Conservation (phyloP, 1,139 yeast species). For the Wickerhamomyces sp. region DNA sequence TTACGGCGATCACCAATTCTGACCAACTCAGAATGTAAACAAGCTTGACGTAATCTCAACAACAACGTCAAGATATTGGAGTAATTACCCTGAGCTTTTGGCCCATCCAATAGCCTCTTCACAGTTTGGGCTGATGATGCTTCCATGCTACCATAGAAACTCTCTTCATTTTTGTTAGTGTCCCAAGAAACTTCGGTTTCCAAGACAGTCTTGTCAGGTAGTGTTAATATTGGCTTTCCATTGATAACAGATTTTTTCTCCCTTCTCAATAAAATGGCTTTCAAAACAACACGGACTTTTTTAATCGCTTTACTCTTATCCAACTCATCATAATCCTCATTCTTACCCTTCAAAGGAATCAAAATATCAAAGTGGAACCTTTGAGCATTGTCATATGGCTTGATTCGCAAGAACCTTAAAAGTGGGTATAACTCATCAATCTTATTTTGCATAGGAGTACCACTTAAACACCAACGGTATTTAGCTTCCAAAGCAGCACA, state of each 20-base stretch:
- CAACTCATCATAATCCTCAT: constrained; percentile 31
- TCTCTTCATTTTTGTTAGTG: constrained; percentile 41
- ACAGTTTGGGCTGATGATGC: constrained; percentile 53
- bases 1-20: constrained; percentile 52
- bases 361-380: constrained; percentile 58
- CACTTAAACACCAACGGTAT: constrained; percentile 79
- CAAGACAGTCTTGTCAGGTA: constrained; percentile 60
- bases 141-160: constrained; percentile 58
- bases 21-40: constrained; percentile 78
- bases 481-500: constrained; percentile 49
- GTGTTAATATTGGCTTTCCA: constrained; percentile 53
- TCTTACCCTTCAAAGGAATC: constrained; percentile 40
- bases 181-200: constrained; percentile 47
- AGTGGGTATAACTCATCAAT: constrained; percentile 78
- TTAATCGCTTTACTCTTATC: constrained; percentile 43
- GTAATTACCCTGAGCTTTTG: constrained; percentile 36
- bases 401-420: constrained; percentile 63
- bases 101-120: constrained; percentile 23
- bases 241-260: constrained; percentile 72
- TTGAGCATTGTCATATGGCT: constrained; percentile 58
- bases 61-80: constrained; percentile 67
- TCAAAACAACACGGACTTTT: constrained; percentile 67
- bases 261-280: constrained; percentile 75
- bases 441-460: constrained; percentile 92
- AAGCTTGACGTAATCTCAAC: constrained; percentile 82